Base-by-base conservation (phyloP, 352 stramenopile genomes). In the Bremia lactucae region DNA sequence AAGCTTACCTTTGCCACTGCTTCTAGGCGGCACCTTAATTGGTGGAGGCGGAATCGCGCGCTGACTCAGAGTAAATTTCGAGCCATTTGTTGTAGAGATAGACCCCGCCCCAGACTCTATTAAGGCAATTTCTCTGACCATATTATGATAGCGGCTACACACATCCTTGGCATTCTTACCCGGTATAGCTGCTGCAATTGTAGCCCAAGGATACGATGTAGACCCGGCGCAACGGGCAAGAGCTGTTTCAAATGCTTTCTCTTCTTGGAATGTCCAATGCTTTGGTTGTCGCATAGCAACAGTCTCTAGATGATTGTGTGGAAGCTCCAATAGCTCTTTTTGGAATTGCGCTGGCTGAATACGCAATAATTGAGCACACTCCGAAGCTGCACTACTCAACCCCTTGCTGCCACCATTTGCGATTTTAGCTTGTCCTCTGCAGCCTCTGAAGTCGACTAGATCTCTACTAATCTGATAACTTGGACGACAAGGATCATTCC, bases 91-190 rank as follows among this genome's bases (percentile, higher is more conserved):
- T 13, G 49, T 44, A 31, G 36, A 7, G 2, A 44, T 23, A 21
- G 35, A 9, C 4, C 45, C 23, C 1, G 43, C 33, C 2, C 42
- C 35, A 21, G 42, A 65, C 19, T 93, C 81, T 44, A 88, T 89
- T 6, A 51, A 68, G 22, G 61, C 56, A 28, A 93, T 36, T 55
- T 93, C 81, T 20, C 68, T 62, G 22, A 93, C 51, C 38, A 93
- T 74, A 39, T 83, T 68, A 34, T 93, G 72, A 45, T 87, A 93
- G 20, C 76, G 65, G 23, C 52, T 52, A 19, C 65, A 65, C 22
- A 86, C 74, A 19, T 93, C 81, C 36, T 83, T 86, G 8, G 54
- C 72, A 6, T 67, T 84, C 46, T 87, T 90, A 2, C 74, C 78
- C 0, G 78, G 78, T 14, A 93, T 40, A 3, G 43, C 41, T 6